A percentile compares a stretch with the other conserved stretches of the same genome.
phyloP scores from a whole-genome alignment of 2,329 filamentous ascomycete genomes.

The Trichoderma simmonsii region DNA sequence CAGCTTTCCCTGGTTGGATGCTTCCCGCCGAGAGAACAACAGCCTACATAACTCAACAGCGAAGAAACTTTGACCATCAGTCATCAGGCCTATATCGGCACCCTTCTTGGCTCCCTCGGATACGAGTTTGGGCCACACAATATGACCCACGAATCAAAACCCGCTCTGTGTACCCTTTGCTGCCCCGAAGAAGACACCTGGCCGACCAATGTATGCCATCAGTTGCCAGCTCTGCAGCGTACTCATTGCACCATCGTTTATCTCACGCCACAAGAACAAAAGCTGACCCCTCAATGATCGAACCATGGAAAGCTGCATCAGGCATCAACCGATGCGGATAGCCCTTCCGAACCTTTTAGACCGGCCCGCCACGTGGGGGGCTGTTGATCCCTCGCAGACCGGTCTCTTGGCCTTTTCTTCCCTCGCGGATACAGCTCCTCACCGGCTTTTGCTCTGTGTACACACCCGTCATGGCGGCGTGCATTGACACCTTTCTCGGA shows the following conservation, averaged over 20 bases:
- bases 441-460: conserved; percentile 13
- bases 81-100: conserved; percentile 10
- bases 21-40: conserved; percentile 4
- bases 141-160: conserved; percentile 3
- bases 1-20: not conserved
- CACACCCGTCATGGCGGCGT: not conserved
- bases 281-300: conserved; percentile 15
- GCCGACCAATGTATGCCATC: not conserved
- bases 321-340: conserved; percentile 19
- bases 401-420: not conserved
- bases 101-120: conserved; percentile 1
- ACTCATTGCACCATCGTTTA: not conserved
- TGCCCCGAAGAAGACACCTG: not conserved
- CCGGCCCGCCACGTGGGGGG: conserved; percentile 18
- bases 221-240: not conserved
- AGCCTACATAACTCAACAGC: not conserved
- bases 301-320: conserved; percentile 16
- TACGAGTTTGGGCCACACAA: conserved; percentile 2
- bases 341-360: not conserved
- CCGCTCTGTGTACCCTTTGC: conserved; percentile 12
- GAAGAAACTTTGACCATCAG: not conserved
- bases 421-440: not conserved
- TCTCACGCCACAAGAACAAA: not conserved
- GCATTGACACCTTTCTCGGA: conserved; percentile 1
- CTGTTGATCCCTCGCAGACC: not conserved